A percentile compares a stretch with the other conserved stretches of the same genome.
Evolutionary conservation across 2,329 filamentous ascomycete genomes (phyloP).

Genomic region (Emmonsiellopsis sp.): DNA sequence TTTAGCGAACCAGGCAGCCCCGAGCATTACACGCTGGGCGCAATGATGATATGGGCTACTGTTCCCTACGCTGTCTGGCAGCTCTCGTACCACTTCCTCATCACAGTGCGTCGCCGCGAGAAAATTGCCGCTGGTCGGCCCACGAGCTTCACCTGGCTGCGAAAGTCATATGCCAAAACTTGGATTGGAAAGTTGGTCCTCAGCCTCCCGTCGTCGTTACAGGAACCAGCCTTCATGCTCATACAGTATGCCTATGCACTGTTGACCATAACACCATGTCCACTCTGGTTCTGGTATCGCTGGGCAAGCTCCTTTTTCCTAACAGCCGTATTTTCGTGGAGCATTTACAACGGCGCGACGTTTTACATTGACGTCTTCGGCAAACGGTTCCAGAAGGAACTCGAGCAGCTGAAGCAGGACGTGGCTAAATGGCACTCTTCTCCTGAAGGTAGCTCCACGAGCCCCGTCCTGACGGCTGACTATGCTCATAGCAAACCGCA

Average conservation of each 20-base stretch:
- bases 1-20: constrained; percentile 57
- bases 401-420: constrained; percentile 80
- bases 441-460: constrained; percentile 12
- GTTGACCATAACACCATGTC: constrained; percentile 87
- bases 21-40: constrained; percentile 66
- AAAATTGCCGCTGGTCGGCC: constrained; percentile 93
- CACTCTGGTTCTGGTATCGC: constrained; percentile 85
- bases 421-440: constrained; percentile 74
- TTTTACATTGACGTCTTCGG: constrained; percentile 99
- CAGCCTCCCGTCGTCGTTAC: constrained; percentile 61
- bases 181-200: constrained; percentile 84
- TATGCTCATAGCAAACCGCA: constrained; percentile 13
- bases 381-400: constrained; percentile 89
- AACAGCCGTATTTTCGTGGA: constrained; percentile 78
- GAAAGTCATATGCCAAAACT: constrained; percentile 78
- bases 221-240: constrained; percentile 88
- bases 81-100: constrained; percentile 83
- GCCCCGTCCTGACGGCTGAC: constrained; percentile 21
- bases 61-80: constrained; percentile 93
- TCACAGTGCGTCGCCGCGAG: constrained; percentile 86
- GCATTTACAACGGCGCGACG: constrained; percentile 91
- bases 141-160: constrained; percentile 95
- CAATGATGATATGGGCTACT: constrained; percentile 92
- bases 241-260: constrained; percentile 91
- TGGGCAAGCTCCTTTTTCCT: constrained; percentile 72